These are phyloP conservation scores for Neoconidiobolus thromboides DNA, from an alignment of 371 early-diverging fungal genomes.

Conservation along the genomic window DNA sequence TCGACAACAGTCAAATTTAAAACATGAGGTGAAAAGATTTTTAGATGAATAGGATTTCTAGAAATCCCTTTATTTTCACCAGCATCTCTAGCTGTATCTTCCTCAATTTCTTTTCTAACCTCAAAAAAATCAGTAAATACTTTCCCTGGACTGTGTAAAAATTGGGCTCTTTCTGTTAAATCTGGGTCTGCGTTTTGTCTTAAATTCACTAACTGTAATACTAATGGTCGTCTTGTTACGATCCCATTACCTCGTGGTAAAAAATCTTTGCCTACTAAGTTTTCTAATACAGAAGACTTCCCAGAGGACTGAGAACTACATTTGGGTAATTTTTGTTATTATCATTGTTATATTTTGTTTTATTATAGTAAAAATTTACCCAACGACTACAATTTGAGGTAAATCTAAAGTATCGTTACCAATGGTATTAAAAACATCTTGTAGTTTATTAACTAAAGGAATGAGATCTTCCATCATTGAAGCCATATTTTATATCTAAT, in stretches of 20 bases:
- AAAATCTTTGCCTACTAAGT: constrained; percentile 78
- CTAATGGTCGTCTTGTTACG: constrained; percentile 83
- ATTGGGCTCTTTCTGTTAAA: constrained; percentile 42
- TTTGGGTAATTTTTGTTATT: not conserved
- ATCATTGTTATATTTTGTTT: constrained; percentile 9
- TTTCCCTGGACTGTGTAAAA: constrained; percentile 52
- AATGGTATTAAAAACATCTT: constrained; percentile 75
- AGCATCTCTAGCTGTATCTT: constrained; percentile 70
- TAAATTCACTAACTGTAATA: constrained; percentile 66
- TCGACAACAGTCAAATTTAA: constrained; percentile 83
- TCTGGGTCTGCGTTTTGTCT: constrained; percentile 15
- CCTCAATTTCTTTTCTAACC: constrained; percentile 72
- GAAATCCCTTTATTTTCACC: constrained; percentile 77
- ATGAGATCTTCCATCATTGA: constrained; percentile 57
- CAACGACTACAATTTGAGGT: constrained; percentile 78
- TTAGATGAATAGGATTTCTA: constrained; percentile 71
- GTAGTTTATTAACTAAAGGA: constrained; percentile 72
- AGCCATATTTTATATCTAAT: not conserved
- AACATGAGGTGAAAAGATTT: constrained; percentile 68
- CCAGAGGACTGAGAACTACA: constrained; percentile 70
- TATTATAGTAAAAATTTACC: constrained; percentile 17
- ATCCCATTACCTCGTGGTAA: constrained; percentile 82
- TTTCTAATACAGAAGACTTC: constrained; percentile 82
- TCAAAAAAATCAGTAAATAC: constrained; percentile 64
- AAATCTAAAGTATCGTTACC: constrained; percentile 69